A percentile compares a stretch with the other conserved stretches of the same genome.
phyloP scores from a whole-genome alignment of 305 asterid species.

The Fraxinus latifolia region DNA sequence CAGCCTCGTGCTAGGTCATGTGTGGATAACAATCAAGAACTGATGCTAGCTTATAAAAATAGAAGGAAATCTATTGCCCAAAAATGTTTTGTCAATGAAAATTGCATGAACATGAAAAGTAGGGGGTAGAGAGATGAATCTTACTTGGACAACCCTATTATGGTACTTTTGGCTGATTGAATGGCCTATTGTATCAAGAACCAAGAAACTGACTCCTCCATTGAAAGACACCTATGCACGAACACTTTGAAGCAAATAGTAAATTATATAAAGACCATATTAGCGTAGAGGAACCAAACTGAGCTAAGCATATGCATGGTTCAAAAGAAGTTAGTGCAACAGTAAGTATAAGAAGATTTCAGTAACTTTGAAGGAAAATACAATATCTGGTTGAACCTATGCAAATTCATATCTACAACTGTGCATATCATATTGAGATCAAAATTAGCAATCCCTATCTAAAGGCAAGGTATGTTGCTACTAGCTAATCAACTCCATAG shows the following conservation, averaged over 20 bases:
- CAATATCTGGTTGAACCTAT: neutral
- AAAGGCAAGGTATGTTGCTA: neutral
- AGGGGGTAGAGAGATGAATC: constrained; percentile 14
- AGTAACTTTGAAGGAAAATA: neutral
- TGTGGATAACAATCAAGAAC: constrained; percentile 16
- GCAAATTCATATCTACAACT: neutral
- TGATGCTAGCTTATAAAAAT: neutral
- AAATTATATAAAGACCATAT: constrained; percentile 26
- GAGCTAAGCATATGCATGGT: neutral
- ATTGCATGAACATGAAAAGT: neutral
- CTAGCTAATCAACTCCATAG: neutral
- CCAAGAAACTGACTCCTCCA: constrained; percentile 80
- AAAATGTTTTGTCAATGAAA: neutral
- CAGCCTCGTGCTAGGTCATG: constrained; percentile 77
- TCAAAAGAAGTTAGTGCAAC: neutral
- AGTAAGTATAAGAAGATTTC: neutral
- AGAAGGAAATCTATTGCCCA: neutral
- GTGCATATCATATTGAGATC: neutral
- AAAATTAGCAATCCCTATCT: neutral
- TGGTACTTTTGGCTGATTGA: constrained; percentile 85
- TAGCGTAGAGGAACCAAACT: neutral
- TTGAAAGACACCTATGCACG: constrained; percentile 63
- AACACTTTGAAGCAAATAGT: constrained; percentile 38
- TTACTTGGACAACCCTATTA: constrained; percentile 82
- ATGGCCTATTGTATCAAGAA: constrained; percentile 85